Base-by-base conservation (phyloP, 2,329 filamentous ascomycete species). In the Exserohilum rostratum region DNA sequence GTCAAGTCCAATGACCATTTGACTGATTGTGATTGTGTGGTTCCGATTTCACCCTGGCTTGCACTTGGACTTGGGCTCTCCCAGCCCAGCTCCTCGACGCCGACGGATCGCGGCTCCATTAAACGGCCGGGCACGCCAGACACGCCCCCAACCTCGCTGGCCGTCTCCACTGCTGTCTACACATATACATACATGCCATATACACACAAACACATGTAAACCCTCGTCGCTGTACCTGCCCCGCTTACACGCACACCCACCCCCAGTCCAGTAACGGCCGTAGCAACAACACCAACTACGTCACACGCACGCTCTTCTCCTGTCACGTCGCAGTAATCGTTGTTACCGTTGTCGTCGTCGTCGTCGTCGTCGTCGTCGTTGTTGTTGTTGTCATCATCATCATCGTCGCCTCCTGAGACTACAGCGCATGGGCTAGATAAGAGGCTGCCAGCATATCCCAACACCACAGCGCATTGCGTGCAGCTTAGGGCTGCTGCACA, bases 21-120 rank as follows among this genome's bases (percentile, higher is more conserved):
- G n/a, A n/a, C n/a, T n/a, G n/a, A n/a, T n/a, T n/a, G n/a, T n/a
- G n/a, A n/a, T n/a, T 62, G 60, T 50, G 56, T 65, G 66, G 64
- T 70, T 69, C 70, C 70, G 70, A 68, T 55, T 67, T 69, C 46
- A 70, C 67, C 60, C 59, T n/a, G n/a, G n/a, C n/a, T n/a, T n/a
- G n/a, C n/a, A n/a, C n/a, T n/a, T n/a, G n/a, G n/a, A n/a, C n/a
- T n/a, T n/a, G n/a, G n/a, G n/a, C n/a, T n/a, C n/a, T 58, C 44
- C 39, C 43, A 40, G 30, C 2, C 40, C 11, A 27, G 30, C 29
- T 44, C 43, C 11, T 48, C 30, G 29, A 53, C 45, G 31, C 45
- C 35, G 34, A 53, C 45, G 31, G 42, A 61, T 55, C 57, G 61
- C 59, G 60, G 55, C 53, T 55, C 54, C 50, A 60, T 55, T 55